phyloP scores from a whole-genome alignment of 2,329 filamentous ascomycete species.

The Chaetomium strumarium region DNA sequence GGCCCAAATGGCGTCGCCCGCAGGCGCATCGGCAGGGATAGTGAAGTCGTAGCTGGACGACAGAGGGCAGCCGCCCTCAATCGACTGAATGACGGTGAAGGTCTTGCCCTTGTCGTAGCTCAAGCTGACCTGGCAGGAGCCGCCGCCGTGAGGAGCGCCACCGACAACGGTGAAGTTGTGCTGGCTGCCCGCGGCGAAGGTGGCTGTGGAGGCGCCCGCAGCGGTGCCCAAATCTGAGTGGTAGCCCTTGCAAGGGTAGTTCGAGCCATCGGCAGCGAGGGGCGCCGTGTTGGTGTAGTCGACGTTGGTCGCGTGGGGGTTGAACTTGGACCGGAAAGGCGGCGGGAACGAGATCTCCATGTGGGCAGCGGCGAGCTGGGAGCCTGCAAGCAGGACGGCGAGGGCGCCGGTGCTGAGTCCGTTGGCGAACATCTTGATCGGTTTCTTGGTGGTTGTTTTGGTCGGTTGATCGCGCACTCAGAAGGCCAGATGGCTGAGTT shows the following conservation, averaged over 20 bases:
- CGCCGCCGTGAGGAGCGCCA: constrained; percentile 59
- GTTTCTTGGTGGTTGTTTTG: constrained; percentile 12
- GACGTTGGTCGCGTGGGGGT: constrained; percentile 42
- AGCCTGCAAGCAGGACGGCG: constrained; percentile 33
- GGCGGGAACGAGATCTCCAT: constrained; percentile 51
- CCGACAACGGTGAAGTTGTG: constrained; percentile 62
- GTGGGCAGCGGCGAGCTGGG: constrained; percentile 42
- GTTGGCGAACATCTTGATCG: constrained; percentile 38
- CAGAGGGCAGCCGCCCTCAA: constrained; percentile 49
- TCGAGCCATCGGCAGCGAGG: constrained; percentile 50
- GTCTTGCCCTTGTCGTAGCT: constrained; percentile 65
- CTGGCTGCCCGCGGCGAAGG: constrained; percentile 54
- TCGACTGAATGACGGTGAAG: constrained; percentile 62
- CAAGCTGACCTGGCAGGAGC: constrained; percentile 70
- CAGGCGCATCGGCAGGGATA: constrained; percentile 56
- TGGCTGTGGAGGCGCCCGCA: constrained; percentile 49
- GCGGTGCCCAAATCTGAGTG: constrained; percentile 43
- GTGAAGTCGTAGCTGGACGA: constrained; percentile 56
- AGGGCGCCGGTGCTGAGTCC: constrained; percentile 37
- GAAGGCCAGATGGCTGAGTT: constrained; percentile 17
- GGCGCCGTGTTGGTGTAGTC: constrained; percentile 71
- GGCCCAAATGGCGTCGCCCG: constrained; percentile 57
- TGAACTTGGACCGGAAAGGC: constrained; percentile 49
- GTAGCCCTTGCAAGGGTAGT: constrained; percentile 73
- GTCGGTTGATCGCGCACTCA: constrained; percentile 14